Evolutionary conservation across 176 grass and related monocot genomes (phyloP).

Genomic region (Triticum urartu): DNA sequence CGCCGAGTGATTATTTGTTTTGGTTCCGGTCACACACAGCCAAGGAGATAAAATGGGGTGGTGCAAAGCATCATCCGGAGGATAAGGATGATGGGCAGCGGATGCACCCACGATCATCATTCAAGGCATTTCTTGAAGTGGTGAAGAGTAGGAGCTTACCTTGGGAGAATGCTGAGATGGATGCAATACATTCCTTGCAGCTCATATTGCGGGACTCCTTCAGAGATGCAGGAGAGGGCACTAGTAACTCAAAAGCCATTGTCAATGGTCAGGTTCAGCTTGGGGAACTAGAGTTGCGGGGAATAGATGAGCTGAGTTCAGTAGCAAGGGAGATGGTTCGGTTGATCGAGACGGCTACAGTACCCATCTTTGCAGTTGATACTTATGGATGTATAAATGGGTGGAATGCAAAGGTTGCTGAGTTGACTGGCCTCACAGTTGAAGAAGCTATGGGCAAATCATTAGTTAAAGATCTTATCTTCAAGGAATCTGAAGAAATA

Average conservation of each 20-base stretch:
- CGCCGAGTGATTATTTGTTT: slow-evolving; percentile 84
- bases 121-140: slow-evolving; percentile 96
- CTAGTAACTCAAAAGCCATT: slow-evolving; percentile 67
- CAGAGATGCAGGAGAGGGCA: slow-evolving; percentile 60
- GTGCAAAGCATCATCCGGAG: slow-evolving; percentile 92
- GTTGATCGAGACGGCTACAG: slow-evolving; percentile 92
- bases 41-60: slow-evolving; percentile 97
- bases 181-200: slow-evolving; percentile 96
- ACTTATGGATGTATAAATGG: slow-evolving; percentile 88
- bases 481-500: slow-evolving; percentile 67
- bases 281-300: slow-evolving; percentile 71
- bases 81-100: slow-evolving; percentile 96
- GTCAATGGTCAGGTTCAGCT: slow-evolving; percentile 55
- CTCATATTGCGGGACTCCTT: slow-evolving; percentile 86
- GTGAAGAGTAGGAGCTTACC: slow-evolving; percentile 90
- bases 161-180: slow-evolving; percentile 98
- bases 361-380: slow-evolving; percentile 94
- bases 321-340: slow-evolving; percentile 95
- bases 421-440: slow-evolving; percentile 82
- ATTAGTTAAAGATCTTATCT: slow-evolving; percentile 85
- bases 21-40: slow-evolving; percentile 98
- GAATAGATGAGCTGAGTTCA: slow-evolving; percentile 90
- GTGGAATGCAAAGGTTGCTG: slow-evolving; percentile 96
- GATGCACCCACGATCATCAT: slow-evolving; percentile 96
- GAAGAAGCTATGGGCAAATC: slow-evolving; percentile 98